phyloP scores from a whole-genome alignment of 2,329 filamentous ascomycete species.

The Chrysosporium keratinophilum region DNA sequence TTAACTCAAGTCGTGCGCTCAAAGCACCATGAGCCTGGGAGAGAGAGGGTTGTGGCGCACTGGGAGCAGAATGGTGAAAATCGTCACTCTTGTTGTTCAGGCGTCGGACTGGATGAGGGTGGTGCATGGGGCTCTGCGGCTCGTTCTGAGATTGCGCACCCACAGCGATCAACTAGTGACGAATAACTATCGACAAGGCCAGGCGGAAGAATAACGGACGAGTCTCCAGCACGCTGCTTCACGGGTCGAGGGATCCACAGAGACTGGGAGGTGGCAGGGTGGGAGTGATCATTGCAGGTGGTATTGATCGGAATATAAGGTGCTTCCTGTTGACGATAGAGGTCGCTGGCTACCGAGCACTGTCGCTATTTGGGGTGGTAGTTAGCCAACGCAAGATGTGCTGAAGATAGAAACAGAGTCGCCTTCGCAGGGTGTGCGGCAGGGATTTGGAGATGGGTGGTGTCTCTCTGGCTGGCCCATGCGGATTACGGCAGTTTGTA shows the following conservation, averaged over 20 bases:
- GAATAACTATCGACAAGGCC: not conserved
- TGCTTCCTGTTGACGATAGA: not conserved
- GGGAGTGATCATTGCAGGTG: not conserved
- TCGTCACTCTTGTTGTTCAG: slow-evolving; percentile 3
- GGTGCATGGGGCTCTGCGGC: slow-evolving; percentile 8
- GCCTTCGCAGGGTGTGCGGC: too few relatives aligned
- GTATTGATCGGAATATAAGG: not conserved
- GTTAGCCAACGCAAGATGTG: too few relatives aligned
- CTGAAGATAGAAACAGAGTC: too few relatives aligned
- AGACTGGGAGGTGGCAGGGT: not conserved
- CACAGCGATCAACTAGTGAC: not conserved
- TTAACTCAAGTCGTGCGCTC: slow-evolving; percentile 21
- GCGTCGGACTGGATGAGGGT: not conserved
- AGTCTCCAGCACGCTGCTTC: not conserved
- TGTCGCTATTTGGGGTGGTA: too few relatives aligned
- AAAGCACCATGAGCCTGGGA: slow-evolving; percentile 16
- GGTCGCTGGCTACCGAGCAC: too few relatives aligned
- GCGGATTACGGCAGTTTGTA: too few relatives aligned
- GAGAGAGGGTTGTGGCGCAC: not conserved
- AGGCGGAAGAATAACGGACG: not conserved
- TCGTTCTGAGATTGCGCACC: not conserved
- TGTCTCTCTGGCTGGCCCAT: too few relatives aligned
- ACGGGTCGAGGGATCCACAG: not conserved
- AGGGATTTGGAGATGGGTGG: too few relatives aligned
- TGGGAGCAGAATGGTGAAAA: not conserved